These are phyloP conservation scores for Plasmodium vivax DNA, from an alignment of 169 alveolate genomes.

Conservation along the genomic window DNA sequence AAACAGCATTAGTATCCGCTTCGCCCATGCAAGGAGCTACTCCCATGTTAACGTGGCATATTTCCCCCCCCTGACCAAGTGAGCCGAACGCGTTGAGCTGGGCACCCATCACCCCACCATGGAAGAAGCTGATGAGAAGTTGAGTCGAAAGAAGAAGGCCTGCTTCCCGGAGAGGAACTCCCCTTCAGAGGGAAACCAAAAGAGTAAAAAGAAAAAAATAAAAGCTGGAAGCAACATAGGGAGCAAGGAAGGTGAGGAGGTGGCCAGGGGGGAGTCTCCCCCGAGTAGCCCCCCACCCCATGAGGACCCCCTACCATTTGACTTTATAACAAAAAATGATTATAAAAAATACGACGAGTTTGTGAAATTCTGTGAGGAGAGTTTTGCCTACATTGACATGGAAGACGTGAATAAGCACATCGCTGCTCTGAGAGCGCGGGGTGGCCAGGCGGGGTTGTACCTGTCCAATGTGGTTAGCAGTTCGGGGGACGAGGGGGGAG, in stretches of 20 bases:
- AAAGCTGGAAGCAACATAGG: background rate
- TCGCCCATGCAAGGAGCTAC: background rate
- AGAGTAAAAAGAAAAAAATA: conserved; percentile 4
- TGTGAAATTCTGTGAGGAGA: conserved; percentile 15
- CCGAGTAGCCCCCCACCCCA: background rate
- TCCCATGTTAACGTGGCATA: background rate
- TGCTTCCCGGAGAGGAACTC: background rate
- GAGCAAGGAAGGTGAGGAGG: background rate
- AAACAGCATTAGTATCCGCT: background rate
- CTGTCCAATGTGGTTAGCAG: conserved; percentile 29
- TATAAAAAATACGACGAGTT: conserved; percentile 5
- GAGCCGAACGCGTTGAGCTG: background rate
- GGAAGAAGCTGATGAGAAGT: background rate
- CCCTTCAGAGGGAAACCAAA: background rate
- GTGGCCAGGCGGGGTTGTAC: background rate
- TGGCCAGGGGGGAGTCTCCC: background rate
- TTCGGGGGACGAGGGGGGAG: conserved; percentile 18
- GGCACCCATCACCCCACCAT: background rate
- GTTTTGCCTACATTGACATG: conserved; percentile 30
- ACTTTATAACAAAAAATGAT: conserved; percentile 13
- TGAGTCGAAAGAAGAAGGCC: background rate
- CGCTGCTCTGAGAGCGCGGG: background rate
- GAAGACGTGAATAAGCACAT: conserved; percentile 16
- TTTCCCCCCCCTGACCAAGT: background rate
- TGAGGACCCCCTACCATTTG: conserved; percentile 30